These are phyloP conservation scores for Quercus rubra DNA, from an alignment of 306 rosid species.

Conservation along the genomic window DNA sequence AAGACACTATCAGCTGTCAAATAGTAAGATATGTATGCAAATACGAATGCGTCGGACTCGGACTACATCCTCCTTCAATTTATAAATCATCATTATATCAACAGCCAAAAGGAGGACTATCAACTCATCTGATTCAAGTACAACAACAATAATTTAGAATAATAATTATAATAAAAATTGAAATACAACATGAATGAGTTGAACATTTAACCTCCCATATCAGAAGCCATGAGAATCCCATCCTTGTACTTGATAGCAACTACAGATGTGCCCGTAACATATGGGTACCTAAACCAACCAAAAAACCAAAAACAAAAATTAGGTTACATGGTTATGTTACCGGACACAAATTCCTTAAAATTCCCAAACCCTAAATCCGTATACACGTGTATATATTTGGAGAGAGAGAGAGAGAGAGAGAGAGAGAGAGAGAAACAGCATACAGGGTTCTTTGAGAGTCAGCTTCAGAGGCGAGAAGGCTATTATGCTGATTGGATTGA, in stretches of 20 bases:
- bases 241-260: constrained; percentile 91
- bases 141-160: background rate
- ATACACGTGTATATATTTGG: too few species aligned
- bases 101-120: background rate
- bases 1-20: too few species aligned
- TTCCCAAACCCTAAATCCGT: constrained; percentile 5
- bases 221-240: constrained; percentile 92
- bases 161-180: background rate
- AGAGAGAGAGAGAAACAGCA: background rate
- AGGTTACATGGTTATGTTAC: background rate
- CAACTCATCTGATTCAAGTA: background rate
- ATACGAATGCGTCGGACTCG: too few species aligned
- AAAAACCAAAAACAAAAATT: background rate
- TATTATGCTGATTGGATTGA: constrained; percentile 17
- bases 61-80: too few species aligned
- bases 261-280: constrained; percentile 89
- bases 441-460: constrained; percentile 69
- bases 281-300: constrained; percentile 63
- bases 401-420: background rate
- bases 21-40: too few species aligned
- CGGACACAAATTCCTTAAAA: background rate
- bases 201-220: constrained; percentile 78
- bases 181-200: background rate
- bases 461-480: constrained; percentile 24
- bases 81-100: background rate